Evolutionary conservation across 192 early-diverging fungal genomes (phyloP), one percentile per base, ranked within the genome.

Genomic region (Rhizophagus sp.): DNA sequence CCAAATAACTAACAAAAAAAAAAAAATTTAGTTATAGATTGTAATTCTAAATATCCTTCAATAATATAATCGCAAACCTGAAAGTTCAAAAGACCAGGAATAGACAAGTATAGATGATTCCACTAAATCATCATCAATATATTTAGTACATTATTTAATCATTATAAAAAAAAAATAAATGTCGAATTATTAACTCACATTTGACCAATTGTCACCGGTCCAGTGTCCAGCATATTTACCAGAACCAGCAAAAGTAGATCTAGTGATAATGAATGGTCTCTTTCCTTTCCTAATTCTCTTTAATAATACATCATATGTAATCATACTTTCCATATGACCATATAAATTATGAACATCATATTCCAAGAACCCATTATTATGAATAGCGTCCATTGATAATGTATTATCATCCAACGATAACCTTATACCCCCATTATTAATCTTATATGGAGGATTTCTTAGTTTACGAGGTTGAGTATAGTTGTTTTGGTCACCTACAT

Each of bases 41-140:
- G 1, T 15, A 30, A 27, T 66, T 1, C 12, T 30, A 4, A 66
- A 25, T 33, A 2, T 30, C 15, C 13, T 30, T 22, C 22, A 70
- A 4, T 36, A 36, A 36, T 41, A 39, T 39, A 6, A 33, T n/a
- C 5, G 11, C 10, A 47, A 12, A 70, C 68, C 34, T 92, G 90
- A 84, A 94, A 91, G 63, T 86, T 88, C 12, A 94, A 81, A 49
- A 89, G 79, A 8, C 85, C 89, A 4, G 92, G 78, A 73, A 94
- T 90, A 0, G 92, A 94, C 15, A 85, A 65, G 61, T 89, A 85
- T 72, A 94, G 76, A 75, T 91, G 85, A 12, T 79, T n/a, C 87
- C 87, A 94, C 7, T 87, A 76, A 41, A 70, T 30, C 30, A 22
- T 11, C 5, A 41, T 22, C n/a, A 65, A 30, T 64, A 8, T 41